Conservation (phyloP, 257 asterid species). For the Solanum rostratum region DNA sequence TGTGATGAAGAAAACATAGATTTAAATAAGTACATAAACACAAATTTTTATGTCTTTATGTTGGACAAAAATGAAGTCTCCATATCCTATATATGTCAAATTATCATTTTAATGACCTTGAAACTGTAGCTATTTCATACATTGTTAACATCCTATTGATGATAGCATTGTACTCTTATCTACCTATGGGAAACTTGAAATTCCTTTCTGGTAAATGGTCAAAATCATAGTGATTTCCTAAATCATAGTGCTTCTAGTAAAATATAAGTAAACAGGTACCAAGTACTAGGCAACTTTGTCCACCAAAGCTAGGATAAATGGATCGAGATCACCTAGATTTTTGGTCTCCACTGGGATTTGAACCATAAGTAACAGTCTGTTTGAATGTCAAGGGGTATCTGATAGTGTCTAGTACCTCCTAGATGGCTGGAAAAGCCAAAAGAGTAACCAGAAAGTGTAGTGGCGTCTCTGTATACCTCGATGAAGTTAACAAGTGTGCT, state of each 20-base stretch:
- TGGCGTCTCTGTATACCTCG: constrained; percentile 33
- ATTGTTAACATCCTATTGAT: neutral
- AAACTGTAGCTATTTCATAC: neutral
- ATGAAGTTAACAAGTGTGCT: constrained; percentile 51
- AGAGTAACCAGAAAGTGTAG: neutral
- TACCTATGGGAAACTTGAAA: neutral
- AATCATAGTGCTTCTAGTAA: neutral
- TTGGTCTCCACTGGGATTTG: neutral
- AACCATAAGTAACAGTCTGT: neutral
- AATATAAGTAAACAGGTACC: neutral
- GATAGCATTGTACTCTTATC: neutral
- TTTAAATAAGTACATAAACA: neutral
- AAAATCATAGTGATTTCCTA: neutral
- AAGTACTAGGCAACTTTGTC: neutral
- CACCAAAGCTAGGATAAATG: neutral
- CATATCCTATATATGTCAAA: neutral
- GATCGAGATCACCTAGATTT: neutral
- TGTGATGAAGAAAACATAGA: neutral
- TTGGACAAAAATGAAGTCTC: neutral
- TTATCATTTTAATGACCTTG: neutral
- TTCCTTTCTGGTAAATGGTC: neutral
- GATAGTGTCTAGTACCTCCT: neutral
- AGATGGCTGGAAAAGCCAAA: neutral
- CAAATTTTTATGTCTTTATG: neutral
- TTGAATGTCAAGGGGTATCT: neutral